Percentiles rank a stretch among this genome's conserved stretches.
These are phyloP conservation scores for Corylus americana DNA, from an alignment of 306 rosid species.

Conservation along the genomic window DNA sequence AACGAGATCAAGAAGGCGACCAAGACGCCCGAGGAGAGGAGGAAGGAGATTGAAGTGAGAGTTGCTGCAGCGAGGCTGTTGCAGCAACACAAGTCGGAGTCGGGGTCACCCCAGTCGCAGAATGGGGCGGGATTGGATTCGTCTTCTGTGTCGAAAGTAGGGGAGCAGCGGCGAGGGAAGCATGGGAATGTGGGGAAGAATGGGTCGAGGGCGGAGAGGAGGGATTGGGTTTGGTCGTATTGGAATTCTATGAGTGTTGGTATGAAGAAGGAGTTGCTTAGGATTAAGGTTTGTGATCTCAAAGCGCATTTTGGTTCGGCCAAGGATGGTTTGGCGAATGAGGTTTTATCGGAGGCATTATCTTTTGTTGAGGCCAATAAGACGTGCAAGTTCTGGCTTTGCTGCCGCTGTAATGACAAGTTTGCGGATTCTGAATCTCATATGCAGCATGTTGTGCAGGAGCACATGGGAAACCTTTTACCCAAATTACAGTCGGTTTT, in stretches of 20 bases:
- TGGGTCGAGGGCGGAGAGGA: conserved; percentile 71
- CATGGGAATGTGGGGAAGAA: conserved; percentile 50
- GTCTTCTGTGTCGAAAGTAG: conserved; percentile 52
- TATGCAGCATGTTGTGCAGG: conserved; percentile 78
- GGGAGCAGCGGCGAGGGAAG: conserved; percentile 55
- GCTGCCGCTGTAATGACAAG: conserved; percentile 70
- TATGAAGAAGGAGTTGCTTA: conserved; percentile 70
- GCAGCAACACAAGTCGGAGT: conserved; percentile 82
- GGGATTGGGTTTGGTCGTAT: conserved; percentile 64
- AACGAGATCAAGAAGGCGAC: conserved; percentile 95
- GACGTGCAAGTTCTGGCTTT: conserved; percentile 86
- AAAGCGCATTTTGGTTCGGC: conserved; percentile 63
- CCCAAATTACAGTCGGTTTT: conserved; percentile 71
- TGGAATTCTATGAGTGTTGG: conserved; percentile 72
- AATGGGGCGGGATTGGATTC: conserved; percentile 61
- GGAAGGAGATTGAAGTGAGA: conserved; percentile 93
- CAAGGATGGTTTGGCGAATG: conserved; percentile 62
- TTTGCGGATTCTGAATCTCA: conserved; percentile 60
- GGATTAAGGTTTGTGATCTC: conserved; percentile 63
- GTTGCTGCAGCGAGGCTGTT: conserved; percentile 95
- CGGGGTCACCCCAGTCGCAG: conserved; percentile 54
- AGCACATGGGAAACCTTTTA: conserved; percentile 73
- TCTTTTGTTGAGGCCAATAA: conserved; percentile 59
- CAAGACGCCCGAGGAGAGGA: conserved; percentile 83
- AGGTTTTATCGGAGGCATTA: conserved; percentile 69